These are phyloP conservation scores for Kodamaea plutei DNA, from an alignment of 1,139 yeast species.

Conservation along the genomic window DNA sequence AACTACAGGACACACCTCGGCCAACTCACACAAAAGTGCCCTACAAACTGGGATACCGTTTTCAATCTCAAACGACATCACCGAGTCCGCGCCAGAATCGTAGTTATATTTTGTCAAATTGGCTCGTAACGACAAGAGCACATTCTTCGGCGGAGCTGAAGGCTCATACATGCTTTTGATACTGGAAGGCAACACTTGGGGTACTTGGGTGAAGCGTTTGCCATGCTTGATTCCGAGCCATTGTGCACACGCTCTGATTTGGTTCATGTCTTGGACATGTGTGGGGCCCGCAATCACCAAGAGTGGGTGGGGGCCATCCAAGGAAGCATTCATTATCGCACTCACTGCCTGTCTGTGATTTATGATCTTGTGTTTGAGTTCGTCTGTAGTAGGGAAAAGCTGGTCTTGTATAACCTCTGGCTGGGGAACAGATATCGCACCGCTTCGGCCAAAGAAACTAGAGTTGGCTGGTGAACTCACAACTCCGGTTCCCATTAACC, in stretches of 20 bases:
- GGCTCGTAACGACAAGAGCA: slow-evolving; percentile 24
- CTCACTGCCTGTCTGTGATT: slow-evolving; percentile 16
- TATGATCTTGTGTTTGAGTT: slow-evolving; percentile 25
- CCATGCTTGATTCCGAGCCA: slow-evolving; percentile 32
- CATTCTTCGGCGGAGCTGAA: slow-evolving; percentile 7
- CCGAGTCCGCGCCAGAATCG: slow-evolving; percentile 14
- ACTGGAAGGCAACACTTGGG: slow-evolving; percentile 12
- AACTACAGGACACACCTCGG: slow-evolving; percentile 34
- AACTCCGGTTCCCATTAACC: too few species aligned
- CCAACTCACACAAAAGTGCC: slow-evolving; percentile 31
- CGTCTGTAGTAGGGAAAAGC: slow-evolving; percentile 31
- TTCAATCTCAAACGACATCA: slow-evolving; percentile 32
- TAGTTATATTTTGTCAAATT: slow-evolving; percentile 26
- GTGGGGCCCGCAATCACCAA: slow-evolving; percentile 42
- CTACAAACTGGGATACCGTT: slow-evolving; percentile 41
- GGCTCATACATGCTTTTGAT: slow-evolving; percentile 12
- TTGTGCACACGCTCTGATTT: slow-evolving; percentile 37
- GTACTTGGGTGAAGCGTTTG: slow-evolving; percentile 12
- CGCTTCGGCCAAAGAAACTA: slow-evolving; percentile 6
- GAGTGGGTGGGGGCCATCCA: slow-evolving; percentile 17
- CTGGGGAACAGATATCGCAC: slow-evolving; percentile 31
- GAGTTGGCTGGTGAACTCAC: slow-evolving; percentile 3
- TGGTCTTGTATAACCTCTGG: slow-evolving; percentile 45
- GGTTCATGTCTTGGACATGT: slow-evolving; percentile 23
- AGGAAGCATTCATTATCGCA: slow-evolving; percentile 11